Conservation (phyloP, 495 filamentous ascomycete genomes). For the Xylaria castorea region DNA sequence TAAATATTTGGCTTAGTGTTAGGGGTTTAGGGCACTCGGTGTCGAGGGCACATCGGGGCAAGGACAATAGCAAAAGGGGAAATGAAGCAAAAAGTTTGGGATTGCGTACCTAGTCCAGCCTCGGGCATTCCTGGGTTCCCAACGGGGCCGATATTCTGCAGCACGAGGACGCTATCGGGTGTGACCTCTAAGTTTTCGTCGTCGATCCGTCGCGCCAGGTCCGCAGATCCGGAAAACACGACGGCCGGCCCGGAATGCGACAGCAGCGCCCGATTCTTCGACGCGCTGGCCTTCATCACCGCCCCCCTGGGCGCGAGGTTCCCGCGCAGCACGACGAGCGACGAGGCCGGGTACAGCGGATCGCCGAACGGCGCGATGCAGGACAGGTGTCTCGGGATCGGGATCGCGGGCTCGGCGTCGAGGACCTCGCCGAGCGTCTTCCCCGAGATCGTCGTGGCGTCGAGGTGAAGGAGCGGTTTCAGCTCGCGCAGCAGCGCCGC, state of each 20-base stretch:
- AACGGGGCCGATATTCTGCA: constrained; percentile 67
- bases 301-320: constrained; percentile 63
- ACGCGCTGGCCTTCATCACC: constrained; percentile 69
- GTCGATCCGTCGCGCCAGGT: constrained; percentile 66
- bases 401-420: constrained; percentile 52
- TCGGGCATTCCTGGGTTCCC: constrained; percentile 75
- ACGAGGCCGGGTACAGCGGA: constrained; percentile 63
- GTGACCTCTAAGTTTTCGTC: constrained; percentile 59
- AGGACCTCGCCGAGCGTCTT: constrained; percentile 64
- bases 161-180: constrained; percentile 61
- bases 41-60: not conserved
- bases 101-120: constrained; percentile 55
- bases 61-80: not conserved
- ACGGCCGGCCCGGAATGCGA: constrained; percentile 62
- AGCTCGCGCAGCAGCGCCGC: constrained; percentile 61
- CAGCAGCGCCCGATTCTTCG: constrained; percentile 58
- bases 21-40: not conserved
- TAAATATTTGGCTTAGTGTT: not conserved
- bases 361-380: constrained; percentile 60
- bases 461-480: constrained; percentile 62
- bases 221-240: constrained; percentile 63
- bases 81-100: not conserved
- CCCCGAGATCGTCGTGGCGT: constrained; percentile 64
- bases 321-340: constrained; percentile 60
- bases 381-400: constrained; percentile 42